Conservation (phyloP, 495 filamentous ascomycete genomes). For the Lichina pygmaea region DNA sequence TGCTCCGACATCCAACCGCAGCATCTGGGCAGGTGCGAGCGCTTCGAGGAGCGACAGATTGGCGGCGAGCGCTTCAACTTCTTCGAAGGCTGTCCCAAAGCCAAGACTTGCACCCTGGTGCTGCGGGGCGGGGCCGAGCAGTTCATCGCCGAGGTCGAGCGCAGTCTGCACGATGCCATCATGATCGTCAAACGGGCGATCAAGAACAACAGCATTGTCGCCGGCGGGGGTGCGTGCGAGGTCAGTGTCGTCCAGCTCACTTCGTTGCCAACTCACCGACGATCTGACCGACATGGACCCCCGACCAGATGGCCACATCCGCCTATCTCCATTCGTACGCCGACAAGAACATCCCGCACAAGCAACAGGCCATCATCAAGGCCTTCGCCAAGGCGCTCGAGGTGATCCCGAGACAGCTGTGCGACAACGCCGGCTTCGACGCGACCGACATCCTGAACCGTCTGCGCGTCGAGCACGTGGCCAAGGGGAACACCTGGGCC, state of each 20-base stretch:
- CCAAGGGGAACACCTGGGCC: slow-evolving; percentile 72
- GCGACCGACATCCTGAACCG: slow-evolving; percentile 92
- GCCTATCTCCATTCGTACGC: slow-evolving; percentile 77
- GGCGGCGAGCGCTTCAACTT: slow-evolving; percentile 95
- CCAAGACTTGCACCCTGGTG: slow-evolving; percentile 90
- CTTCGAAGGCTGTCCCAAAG: slow-evolving; percentile 81
- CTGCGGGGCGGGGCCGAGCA: slow-evolving; percentile 92
- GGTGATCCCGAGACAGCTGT: slow-evolving; percentile 86
- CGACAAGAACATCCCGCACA: slow-evolving; percentile 73
- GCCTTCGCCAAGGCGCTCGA: slow-evolving; percentile 92
- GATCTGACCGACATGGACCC: background rate
- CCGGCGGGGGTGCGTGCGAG: slow-evolving; percentile 78
- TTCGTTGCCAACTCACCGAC: background rate
- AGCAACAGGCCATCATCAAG: slow-evolving; percentile 94
- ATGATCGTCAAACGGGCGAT: slow-evolving; percentile 98
- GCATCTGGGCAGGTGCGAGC: slow-evolving; percentile 75
- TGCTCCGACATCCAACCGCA: slow-evolving; percentile 82
- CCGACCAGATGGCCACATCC: slow-evolving; percentile 61
- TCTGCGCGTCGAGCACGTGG: slow-evolving; percentile 66
- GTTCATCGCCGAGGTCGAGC: slow-evolving; percentile 96
- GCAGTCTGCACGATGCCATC: slow-evolving; percentile 90
- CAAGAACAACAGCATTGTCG: slow-evolving; percentile 79
- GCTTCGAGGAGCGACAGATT: slow-evolving; percentile 88
- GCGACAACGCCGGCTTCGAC: slow-evolving; percentile 95
- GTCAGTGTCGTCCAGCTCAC: slow-evolving; percentile 2